Evolutionary conservation across 2,329 filamentous ascomycete genomes (phyloP).

Genomic region (Orbilia brochopaga): DNA sequence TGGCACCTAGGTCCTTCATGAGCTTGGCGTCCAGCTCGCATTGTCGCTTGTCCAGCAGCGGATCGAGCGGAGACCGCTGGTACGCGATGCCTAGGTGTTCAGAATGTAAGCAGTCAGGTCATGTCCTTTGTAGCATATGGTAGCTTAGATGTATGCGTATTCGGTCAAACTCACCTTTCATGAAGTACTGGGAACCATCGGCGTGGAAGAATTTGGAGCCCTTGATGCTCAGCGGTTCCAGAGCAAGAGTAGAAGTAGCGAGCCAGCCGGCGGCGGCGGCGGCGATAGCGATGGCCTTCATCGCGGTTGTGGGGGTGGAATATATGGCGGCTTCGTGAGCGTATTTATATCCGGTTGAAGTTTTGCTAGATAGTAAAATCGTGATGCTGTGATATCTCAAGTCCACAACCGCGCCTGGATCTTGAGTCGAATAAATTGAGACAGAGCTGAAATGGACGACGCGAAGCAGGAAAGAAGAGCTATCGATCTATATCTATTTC

Average conservation of each 20-base stretch:
- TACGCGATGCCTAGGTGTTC: constrained; percentile 72
- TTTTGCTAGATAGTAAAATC: background rate
- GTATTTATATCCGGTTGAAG: background rate
- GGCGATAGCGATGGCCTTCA: constrained; percentile 25
- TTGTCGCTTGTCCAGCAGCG: constrained; percentile 75
- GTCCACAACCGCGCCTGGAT: background rate
- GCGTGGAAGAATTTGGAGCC: constrained; percentile 78
- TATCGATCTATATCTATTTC: background rate
- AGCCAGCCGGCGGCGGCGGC: constrained; percentile 18
- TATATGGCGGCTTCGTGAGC: constrained; percentile 3
- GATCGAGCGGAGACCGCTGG: constrained; percentile 70
- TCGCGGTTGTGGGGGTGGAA: constrained; percentile 1
- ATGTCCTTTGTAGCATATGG: background rate
- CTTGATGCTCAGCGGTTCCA: constrained; percentile 47
- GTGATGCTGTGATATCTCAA: background rate
- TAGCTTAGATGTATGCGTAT: background rate
- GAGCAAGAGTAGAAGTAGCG: constrained; percentile 21
- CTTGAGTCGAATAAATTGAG: background rate
- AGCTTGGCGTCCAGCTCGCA: constrained; percentile 75
- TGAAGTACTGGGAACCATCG: constrained; percentile 80
- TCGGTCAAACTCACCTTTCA: constrained; percentile 69
- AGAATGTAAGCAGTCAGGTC: constrained; percentile 23
- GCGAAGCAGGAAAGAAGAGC: background rate
- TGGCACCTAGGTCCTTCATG: constrained; percentile 81
- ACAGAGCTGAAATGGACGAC: background rate